A percentile compares a stretch with the other conserved stretches of the same genome.
These are phyloP conservation scores for Eragrostis nindensis DNA, from an alignment of 176 grass and related monocot species.

Conservation along the genomic window DNA sequence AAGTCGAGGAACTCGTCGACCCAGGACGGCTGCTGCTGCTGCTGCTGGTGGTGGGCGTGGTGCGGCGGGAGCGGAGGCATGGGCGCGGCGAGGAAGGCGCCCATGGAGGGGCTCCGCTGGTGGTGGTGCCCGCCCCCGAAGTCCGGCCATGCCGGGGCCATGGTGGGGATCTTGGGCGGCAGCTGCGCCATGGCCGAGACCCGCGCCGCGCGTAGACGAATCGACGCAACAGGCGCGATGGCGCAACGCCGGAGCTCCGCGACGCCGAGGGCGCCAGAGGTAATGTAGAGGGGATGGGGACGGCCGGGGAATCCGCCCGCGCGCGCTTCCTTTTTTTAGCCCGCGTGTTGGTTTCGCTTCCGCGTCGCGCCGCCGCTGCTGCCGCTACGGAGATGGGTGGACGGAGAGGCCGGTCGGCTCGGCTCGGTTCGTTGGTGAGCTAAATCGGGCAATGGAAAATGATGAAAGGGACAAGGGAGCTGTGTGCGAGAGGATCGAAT, in stretches of 20 bases:
- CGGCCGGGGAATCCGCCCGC: slow-evolving; percentile 23
- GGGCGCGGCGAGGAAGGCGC: slow-evolving; percentile 47
- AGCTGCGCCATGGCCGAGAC: slow-evolving; percentile 71
- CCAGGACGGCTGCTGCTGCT: slow-evolving; percentile 52
- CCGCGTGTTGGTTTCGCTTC: background rate
- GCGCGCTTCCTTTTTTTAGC: slow-evolving; percentile 33
- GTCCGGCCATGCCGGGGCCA: slow-evolving; percentile 50
- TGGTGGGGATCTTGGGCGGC: slow-evolving; percentile 68
- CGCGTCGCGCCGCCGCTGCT: slow-evolving; percentile 26
- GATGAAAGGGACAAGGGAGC: slow-evolving; percentile 14
- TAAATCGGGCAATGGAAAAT: slow-evolving; percentile 54
- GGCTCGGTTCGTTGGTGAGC: background rate
- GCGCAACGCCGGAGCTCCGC: slow-evolving; percentile 44
- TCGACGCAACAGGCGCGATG: slow-evolving; percentile 50
- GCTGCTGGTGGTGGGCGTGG: background rate
- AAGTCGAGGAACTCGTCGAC: slow-evolving; percentile 83
- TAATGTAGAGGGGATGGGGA: slow-evolving; percentile 28
- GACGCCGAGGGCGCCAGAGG: background rate
- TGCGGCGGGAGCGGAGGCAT: slow-evolving; percentile 32
- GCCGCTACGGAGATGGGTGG: background rate
- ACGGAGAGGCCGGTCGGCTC: too few species aligned
- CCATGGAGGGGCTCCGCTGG: slow-evolving; percentile 54
- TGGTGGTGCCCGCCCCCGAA: slow-evolving; percentile 49
- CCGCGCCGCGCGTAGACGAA: slow-evolving; percentile 24
- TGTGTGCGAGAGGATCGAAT: background rate